Evolutionary conservation across 805 yeast species (phyloP).

Genomic region (Candida pseudofarinosa): DNA sequence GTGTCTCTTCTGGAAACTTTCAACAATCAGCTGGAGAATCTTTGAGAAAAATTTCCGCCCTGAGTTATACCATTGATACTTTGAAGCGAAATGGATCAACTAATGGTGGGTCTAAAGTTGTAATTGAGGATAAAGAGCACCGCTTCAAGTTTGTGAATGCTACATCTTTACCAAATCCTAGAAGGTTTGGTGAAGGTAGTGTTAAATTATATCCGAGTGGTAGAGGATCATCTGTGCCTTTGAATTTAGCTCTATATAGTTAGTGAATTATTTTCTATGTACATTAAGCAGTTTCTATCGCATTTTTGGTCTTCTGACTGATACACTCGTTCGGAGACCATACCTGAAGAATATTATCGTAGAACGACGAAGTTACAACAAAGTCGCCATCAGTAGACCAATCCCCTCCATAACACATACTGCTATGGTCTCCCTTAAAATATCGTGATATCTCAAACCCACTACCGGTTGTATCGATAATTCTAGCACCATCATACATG

Average conservation of each 20-base stretch:
- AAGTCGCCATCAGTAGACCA: constrained; percentile 53
- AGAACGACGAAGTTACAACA: constrained; percentile 85
- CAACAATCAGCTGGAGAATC: constrained; percentile 48
- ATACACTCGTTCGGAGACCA: constrained; percentile 46
- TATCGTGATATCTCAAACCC: constrained; percentile 32
- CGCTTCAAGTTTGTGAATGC: constrained; percentile 68
- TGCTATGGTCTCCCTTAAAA: constrained; percentile 69
- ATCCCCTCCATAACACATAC: constrained; percentile 96
- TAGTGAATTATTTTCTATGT: constrained; percentile 4
- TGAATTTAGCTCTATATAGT: constrained; percentile 46
- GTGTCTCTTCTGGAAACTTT: constrained; percentile 14
- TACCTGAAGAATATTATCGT: constrained; percentile 74
- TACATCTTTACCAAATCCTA: constrained; percentile 78
- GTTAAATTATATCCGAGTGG: constrained; percentile 91
- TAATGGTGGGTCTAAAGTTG: constrained; percentile 21
- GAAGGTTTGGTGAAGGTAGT: constrained; percentile 57
- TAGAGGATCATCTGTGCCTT: constrained; percentile 86
- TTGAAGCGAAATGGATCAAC: constrained; percentile 13
- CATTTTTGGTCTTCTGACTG: no score
- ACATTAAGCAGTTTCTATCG: constrained; percentile 1
- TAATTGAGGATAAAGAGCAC: constrained; percentile 54
- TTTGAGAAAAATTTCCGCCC: constrained; percentile 58
- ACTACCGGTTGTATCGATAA: constrained; percentile 33
- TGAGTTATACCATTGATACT: constrained; percentile 61
- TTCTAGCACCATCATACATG: constrained; percentile 92